Conservation (phyloP, 805 yeast genomes). For the Candida easanensis region DNA sequence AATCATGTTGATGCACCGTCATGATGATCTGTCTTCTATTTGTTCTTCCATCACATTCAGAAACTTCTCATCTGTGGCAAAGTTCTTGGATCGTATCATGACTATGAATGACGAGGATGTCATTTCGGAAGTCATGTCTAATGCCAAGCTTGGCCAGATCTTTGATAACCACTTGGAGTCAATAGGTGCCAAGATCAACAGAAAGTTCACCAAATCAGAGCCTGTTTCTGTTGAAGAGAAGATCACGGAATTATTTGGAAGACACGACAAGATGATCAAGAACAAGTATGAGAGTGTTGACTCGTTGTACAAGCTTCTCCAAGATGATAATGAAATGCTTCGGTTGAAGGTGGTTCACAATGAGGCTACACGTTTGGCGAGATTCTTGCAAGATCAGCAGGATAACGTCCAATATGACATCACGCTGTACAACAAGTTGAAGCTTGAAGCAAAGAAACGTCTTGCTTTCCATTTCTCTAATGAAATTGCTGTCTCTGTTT, state of each 20-base stretch:
- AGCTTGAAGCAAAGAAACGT: conserved; percentile 40
- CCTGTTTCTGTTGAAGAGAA: conserved; percentile 16
- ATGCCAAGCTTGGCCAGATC: conserved; percentile 16
- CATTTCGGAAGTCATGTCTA: conserved; percentile 13
- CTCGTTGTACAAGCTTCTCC: conserved; percentile 12
- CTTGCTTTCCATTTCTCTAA: conserved; percentile 21
- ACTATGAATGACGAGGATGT: conserved; percentile 31
- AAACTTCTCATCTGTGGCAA: conserved; percentile 17
- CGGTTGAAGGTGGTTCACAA: conserved; percentile 28
- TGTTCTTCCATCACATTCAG: conserved; percentile 28
- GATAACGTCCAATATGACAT: conserved; percentile 54
- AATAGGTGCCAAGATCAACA: conserved; percentile 23
- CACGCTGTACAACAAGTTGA: conserved; percentile 45
- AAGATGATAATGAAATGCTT: conserved; percentile 19
- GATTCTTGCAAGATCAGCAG: conserved; percentile 61
- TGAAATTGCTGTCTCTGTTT: conserved; percentile 27
- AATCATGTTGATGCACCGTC: conserved; percentile 32
- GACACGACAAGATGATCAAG: conserved; percentile 21
- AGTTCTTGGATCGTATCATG: conserved; percentile 25
- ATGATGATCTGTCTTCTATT: conserved; percentile 27
- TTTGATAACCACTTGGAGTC: conserved; percentile 24
- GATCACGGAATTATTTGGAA: conserved; percentile 12
- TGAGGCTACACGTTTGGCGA: conserved; percentile 47
- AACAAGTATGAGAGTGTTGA: conserved; percentile 26
- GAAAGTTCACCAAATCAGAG: conserved; percentile 19